Base-by-base conservation (phyloP, 2,329 filamentous ascomycete species). In the Pyrenochaeta sp. region DNA sequence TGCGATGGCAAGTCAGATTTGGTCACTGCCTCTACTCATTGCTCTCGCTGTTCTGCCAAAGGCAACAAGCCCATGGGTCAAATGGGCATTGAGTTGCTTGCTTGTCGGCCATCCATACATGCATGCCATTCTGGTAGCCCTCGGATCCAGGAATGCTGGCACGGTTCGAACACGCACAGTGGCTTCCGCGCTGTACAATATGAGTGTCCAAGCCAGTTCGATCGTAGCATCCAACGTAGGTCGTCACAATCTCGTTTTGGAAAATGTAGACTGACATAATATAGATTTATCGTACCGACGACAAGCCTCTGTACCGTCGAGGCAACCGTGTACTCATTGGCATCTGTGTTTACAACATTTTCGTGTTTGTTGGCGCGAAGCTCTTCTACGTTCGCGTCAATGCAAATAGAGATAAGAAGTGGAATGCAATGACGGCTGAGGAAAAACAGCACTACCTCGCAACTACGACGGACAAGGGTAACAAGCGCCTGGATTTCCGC, bases 151-250 rank as follows among this genome's bases (percentile, higher is more conserved):
- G 35, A 87, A 87, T 58, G 78, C 81, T 6, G 82, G 83, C 46
- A 75, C 77, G 0, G 82, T 87, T 4, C 74, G 83, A 4, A 81
- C 80, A 1, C 71, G 84, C 7, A 82, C 84, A 0, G 81, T 88
- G 0, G 80, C 81, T 18, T 55, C 61, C 2, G 63, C 63, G 1
- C 31, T 37, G 10, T 67, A 65, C 51, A 67, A 67, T 48, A 65
- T 67, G 61, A 53, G 51, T 35, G 63, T 67, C 1, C 61, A 67
- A 44, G 46, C 53, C 1, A 30, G 44, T 11, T 47, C 51, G 4
- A 61, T 65, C 20, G 56, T 65, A 22, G 28, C 55, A 2, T 48
- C 60, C 1, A 64, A 65, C 29, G 24, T 38, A 15, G 30, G 35
- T 38, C 35, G n/a, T 15, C 7, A 14, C 20, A 14, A 7, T 24